Percentiles rank a stretch among this genome's conserved stretches.
Conservation (phyloP, 148 eudicot species). For the Vaccinium myrtillus region DNA sequence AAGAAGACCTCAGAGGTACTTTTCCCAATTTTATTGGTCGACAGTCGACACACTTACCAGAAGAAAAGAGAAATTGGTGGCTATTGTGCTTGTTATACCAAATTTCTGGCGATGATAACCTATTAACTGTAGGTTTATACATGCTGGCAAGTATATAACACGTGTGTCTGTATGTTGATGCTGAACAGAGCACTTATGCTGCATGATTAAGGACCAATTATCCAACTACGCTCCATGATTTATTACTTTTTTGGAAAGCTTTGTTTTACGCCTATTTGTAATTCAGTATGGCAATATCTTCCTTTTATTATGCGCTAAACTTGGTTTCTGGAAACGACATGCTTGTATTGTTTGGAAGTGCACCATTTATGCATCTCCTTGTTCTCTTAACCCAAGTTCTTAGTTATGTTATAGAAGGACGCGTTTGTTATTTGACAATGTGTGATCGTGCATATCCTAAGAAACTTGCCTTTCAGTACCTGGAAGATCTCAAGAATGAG, state of each 20-base stretch:
- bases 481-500: constrained; percentile 92
- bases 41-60: not conserved
- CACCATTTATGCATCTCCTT: constrained; percentile 9
- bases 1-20: not conserved
- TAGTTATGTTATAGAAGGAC: constrained; percentile 94
- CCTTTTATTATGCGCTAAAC: not conserved
- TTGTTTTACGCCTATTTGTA: not conserved
- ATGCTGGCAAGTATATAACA: not conserved
- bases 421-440: constrained; percentile 93
- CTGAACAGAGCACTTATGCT: not conserved
- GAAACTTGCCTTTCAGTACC: constrained; percentile 95
- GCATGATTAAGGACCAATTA: not conserved
- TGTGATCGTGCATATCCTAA: constrained; percentile 96
- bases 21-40: not conserved
- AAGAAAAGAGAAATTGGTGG: not conserved
- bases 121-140: not conserved
- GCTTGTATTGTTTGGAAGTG: not conserved
- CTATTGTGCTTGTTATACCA: not conserved
- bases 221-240: not conserved
- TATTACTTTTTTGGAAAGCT: not conserved
- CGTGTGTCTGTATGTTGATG: not conserved
- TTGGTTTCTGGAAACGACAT: not conserved
- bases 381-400: constrained; percentile 46
- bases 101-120: not conserved
- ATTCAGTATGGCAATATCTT: not conserved